phyloP scores from a whole-genome alignment of 805 yeast species.

The Pichia rugopelliculosa region DNA sequence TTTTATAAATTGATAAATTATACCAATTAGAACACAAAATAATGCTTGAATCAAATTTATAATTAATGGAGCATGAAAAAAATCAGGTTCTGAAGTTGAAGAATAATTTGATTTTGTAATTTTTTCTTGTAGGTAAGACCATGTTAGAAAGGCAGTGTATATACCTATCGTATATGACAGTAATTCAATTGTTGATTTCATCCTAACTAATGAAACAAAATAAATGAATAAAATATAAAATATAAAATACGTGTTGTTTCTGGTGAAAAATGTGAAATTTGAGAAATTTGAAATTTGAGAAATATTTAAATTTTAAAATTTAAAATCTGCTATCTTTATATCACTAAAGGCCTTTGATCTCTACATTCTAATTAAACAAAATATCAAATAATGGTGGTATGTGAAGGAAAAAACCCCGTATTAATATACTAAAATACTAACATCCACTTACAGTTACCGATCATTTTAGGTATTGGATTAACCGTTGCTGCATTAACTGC shows the following conservation, averaged over 20 bases:
- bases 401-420: background rate
- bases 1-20: conserved; percentile 41
- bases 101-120: conserved; percentile 73
- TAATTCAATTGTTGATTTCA: conserved; percentile 7
- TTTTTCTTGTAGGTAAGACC: conserved; percentile 92
- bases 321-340: too few relatives aligned
- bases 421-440: too few relatives aligned
- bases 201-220: background rate
- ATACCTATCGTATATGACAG: conserved; percentile 50
- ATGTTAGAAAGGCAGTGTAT: conserved; percentile 76
- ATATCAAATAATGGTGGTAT: background rate
- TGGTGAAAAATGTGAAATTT: too few relatives aligned
- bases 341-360: background rate
- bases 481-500: conserved; percentile 44
- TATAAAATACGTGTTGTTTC: background rate
- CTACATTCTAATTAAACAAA: too few relatives aligned
- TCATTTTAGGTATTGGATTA: conserved; percentile 47
- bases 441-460: conserved; percentile 34
- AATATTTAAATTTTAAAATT: background rate
- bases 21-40: conserved; percentile 66
- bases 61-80: conserved; percentile 71
- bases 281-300: background rate
- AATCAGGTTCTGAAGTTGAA: conserved; percentile 9
- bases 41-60: conserved; percentile 68
- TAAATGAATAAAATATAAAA: background rate